Evolutionary conservation across 805 yeast genomes (phyloP).

Genomic region (Ogataea trehalophila): DNA sequence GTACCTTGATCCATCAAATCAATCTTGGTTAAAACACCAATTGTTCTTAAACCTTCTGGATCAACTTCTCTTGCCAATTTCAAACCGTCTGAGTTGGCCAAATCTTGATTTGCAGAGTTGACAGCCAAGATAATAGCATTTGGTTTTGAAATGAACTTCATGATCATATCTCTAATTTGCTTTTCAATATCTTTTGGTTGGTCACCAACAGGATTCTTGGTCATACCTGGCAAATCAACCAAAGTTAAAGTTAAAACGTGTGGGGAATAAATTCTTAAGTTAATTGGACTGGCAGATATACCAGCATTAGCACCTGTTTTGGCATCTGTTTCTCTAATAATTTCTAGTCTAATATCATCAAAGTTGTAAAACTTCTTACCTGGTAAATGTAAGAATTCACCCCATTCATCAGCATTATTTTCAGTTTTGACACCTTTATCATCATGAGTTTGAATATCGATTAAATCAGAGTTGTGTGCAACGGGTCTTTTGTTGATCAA

Average conservation of each 20-base stretch:
- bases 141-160: conserved; percentile 92
- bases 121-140: conserved; percentile 93
- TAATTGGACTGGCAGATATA: conserved; percentile 87
- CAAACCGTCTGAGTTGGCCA: conserved; percentile 95
- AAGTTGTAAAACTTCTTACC: conserved; percentile 84
- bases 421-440: conserved; percentile 51
- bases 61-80: conserved; percentile 97
- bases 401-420: conserved; percentile 87
- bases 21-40: conserved; percentile 93
- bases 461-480: conserved; percentile 32
- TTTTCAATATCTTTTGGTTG: conserved; percentile 96
- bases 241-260: conserved; percentile 89
- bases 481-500: conserved; percentile 61
- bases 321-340: conserved; percentile 85
- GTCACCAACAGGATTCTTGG: conserved; percentile 98
- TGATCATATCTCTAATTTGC: conserved; percentile 87
- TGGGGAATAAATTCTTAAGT: conserved; percentile 88
- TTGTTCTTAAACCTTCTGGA: conserved; percentile 92
- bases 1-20: conserved; percentile 98
- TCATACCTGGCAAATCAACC: conserved; percentile 95
- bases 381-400: conserved; percentile 92
- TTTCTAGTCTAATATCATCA: conserved; percentile 83
- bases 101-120: conserved; percentile 93
- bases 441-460: conserved; percentile 40
- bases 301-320: conserved; percentile 82